phyloP scores from a whole-genome alignment of 495 filamentous ascomycete species.

The Pyrenula aspistea region DNA sequence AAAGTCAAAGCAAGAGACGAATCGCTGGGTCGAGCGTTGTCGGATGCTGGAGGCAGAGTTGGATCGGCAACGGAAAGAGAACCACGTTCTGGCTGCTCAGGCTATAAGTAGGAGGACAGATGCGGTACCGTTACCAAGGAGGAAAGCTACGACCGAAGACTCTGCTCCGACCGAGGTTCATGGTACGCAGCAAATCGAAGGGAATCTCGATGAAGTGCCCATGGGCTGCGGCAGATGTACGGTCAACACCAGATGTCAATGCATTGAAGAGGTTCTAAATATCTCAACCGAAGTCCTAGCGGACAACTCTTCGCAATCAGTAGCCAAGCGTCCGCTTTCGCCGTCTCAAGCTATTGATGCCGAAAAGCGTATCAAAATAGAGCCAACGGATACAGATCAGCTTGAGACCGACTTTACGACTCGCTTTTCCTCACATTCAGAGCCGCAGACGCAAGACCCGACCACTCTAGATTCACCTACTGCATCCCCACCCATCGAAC shows the following conservation, averaged over 20 bases:
- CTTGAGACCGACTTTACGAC: conserved; percentile 67
- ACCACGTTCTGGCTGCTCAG: not conserved
- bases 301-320: conserved; percentile 8
- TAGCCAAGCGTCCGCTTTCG: conserved; percentile 22
- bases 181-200: conserved; percentile 1
- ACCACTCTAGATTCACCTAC: conserved; percentile 13
- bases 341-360: conserved; percentile 18
- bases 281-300: conserved; percentile 1
- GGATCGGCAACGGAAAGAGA: conserved; percentile 2
- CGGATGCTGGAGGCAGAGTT: conserved; percentile 35
- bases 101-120: conserved; percentile 29
- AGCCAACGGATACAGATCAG: conserved; percentile 43
- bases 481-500: conserved; percentile 35
- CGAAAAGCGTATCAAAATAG: conserved; percentile 18
- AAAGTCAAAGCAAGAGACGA: conserved; percentile 32
- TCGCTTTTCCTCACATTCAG: conserved; percentile 37
- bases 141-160: conserved; percentile 14
- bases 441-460: conserved; percentile 10
- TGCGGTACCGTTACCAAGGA: conserved; percentile 27
- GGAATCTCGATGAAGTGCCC: conserved; percentile 23
- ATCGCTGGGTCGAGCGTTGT: conserved; percentile 37
- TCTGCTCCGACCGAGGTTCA: conserved; percentile 9
- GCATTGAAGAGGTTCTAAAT: conserved; percentile 53
- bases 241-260: conserved; percentile 46
- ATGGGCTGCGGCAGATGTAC: conserved; percentile 56